phyloP scores from a whole-genome alignment of 345 rosid genomes.

The Brassica rapa region DNA sequence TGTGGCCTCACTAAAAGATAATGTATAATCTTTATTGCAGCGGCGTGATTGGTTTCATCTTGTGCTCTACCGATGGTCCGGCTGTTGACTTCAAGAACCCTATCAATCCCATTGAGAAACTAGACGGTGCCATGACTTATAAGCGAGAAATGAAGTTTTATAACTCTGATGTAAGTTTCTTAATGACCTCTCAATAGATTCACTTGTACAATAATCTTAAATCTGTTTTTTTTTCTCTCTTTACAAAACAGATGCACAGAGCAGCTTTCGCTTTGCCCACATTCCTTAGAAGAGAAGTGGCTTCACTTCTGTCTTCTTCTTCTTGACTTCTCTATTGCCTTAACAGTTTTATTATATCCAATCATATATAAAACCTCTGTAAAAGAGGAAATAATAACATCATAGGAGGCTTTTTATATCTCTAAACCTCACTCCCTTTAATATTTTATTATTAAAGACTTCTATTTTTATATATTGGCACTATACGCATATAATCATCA shows the following conservation, averaged over 20 bases:
- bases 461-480: conserved; percentile 15
- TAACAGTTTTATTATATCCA: neutral
- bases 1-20: neutral
- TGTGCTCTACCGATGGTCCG: conserved; percentile 82
- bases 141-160: conserved; percentile 74
- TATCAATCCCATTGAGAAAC: conserved; percentile 82
- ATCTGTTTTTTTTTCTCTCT: conserved; percentile 22
- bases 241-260: conserved; percentile 64
- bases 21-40: conserved; percentile 44
- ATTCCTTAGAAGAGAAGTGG: conserved; percentile 79
- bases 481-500: conserved; percentile 43
- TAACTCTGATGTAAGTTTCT: conserved; percentile 68
- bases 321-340: conserved; percentile 5
- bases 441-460: neutral
- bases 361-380: conserved; percentile 4
- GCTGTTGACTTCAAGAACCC: conserved; percentile 82
- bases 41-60: conserved; percentile 84
- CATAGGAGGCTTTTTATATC: conserved; percentile 29
- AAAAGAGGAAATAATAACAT: conserved; percentile 14
- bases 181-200: neutral
- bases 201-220: neutral
- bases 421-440: conserved; percentile 11
- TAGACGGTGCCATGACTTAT: conserved; percentile 64
- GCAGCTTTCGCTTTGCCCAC: conserved; percentile 90
- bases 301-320: conserved; percentile 42